A percentile compares a stretch with the other conserved stretches of the same genome.
These are phyloP conservation scores for Pseudocercospora fuligena DNA, from an alignment of 2,329 filamentous ascomycete species.

Conservation along the genomic window DNA sequence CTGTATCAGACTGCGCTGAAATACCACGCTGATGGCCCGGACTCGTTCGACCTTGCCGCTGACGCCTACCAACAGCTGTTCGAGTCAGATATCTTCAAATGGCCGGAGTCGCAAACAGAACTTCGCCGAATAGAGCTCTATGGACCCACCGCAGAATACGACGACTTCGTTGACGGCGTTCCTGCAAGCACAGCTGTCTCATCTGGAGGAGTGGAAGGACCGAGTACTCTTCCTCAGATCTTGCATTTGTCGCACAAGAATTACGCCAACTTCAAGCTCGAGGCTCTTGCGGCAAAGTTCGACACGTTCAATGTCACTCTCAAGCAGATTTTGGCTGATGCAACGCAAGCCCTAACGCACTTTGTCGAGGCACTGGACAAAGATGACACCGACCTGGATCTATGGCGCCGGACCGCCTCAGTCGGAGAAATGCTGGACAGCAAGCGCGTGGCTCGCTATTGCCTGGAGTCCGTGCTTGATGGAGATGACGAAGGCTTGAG, in stretches of 20 bases:
- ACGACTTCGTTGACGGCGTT: constrained; percentile 37
- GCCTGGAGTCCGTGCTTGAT: constrained; percentile 66
- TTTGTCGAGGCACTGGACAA: constrained; percentile 68
- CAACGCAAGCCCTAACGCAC: constrained; percentile 53
- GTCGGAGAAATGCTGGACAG: constrained; percentile 63
- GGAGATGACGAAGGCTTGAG: constrained; percentile 63
- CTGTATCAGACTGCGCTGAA: constrained; percentile 90
- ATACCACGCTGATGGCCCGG: constrained; percentile 83
- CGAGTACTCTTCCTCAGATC: constrained; percentile 83
- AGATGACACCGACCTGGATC: constrained; percentile 67
- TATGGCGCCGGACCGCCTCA: constrained; percentile 66
- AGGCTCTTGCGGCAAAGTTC: constrained; percentile 49
- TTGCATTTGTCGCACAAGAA: constrained; percentile 96
- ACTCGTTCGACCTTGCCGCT: constrained; percentile 74
- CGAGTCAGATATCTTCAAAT: constrained; percentile 90
- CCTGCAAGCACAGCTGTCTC: constrained; percentile 48
- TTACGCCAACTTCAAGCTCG: constrained; percentile 88
- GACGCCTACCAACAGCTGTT: constrained; percentile 86
- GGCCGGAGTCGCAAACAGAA: constrained; percentile 83
- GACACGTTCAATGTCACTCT: constrained; percentile 33
- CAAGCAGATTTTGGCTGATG: constrained; percentile 40
- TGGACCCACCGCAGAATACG: constrained; percentile 49
- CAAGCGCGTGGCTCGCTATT: constrained; percentile 63
- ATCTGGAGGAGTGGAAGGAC: constrained; percentile 69
- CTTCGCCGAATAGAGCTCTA: constrained; percentile 71